Percentiles rank a stretch among this genome's conserved stretches.
Conservation (phyloP, 768 basidiomycete species). For the Tricholoma furcatifolium region DNA sequence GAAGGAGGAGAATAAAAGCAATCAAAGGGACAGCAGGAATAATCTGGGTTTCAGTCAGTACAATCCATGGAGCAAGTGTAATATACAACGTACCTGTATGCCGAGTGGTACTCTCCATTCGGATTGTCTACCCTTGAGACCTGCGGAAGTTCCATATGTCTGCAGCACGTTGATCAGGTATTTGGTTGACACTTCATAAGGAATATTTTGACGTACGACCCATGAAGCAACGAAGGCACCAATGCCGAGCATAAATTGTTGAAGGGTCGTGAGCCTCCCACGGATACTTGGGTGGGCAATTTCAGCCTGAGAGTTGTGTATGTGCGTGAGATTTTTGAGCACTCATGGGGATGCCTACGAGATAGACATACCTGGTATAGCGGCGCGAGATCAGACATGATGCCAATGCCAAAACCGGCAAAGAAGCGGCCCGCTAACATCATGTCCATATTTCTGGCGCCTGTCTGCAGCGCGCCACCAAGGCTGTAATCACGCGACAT, state of each 20-base stretch:
- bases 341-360: neutral
- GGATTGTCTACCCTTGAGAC: constrained; percentile 32
- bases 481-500: constrained; percentile 22
- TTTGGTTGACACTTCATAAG: neutral
- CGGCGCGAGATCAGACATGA: constrained; percentile 48
- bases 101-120: constrained; percentile 55
- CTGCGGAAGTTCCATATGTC: constrained; percentile 41
- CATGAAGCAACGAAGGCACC: constrained; percentile 51
- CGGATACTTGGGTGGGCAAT: constrained; percentile 57
- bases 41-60: constrained; percentile 23
- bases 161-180: constrained; percentile 11
- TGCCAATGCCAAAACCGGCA: constrained; percentile 47
- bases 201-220: constrained; percentile 27
- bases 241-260: constrained; percentile 50
- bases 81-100: constrained; percentile 29
- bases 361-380: constrained; percentile 42
- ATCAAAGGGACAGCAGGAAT: constrained; percentile 48
- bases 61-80: neutral
- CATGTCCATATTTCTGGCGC: constrained; percentile 42
- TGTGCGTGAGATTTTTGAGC: neutral
- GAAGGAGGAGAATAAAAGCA: constrained; percentile 48
- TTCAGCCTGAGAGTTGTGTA: constrained; percentile 34
- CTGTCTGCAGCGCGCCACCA: constrained; percentile 47
- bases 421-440: constrained; percentile 53
- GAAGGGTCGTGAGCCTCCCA: constrained; percentile 52